These are phyloP conservation scores for Cladobotryum mycophilum DNA, from an alignment of 2,329 filamentous ascomycete species.

Conservation along the genomic window DNA sequence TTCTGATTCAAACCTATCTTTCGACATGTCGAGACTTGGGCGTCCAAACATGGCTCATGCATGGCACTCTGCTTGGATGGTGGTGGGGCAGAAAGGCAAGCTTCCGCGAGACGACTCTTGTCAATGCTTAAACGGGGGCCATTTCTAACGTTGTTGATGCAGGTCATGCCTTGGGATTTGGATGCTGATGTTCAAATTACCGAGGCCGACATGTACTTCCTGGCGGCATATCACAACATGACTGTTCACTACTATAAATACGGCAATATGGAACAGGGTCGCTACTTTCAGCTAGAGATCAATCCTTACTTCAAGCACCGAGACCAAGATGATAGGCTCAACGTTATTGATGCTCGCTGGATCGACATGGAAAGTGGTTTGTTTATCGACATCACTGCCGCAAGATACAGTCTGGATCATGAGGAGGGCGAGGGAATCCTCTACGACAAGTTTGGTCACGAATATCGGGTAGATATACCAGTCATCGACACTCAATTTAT, in stretches of 20 bases:
- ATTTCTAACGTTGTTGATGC: neutral
- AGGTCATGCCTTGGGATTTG: constrained; percentile 71
- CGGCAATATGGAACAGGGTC: constrained; percentile 30
- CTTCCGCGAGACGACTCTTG: neutral
- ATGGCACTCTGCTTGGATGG: constrained; percentile 80
- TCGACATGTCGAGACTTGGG: constrained; percentile 58
- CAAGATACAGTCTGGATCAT: constrained; percentile 42
- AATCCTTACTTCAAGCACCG: constrained; percentile 38
- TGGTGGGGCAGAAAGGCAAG: constrained; percentile 65
- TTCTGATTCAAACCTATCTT: constrained; percentile 67
- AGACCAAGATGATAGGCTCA: constrained; percentile 31
- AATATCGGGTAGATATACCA: constrained; percentile 35
- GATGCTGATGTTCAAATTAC: constrained; percentile 72
- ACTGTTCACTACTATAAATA: constrained; percentile 39
- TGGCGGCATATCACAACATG: constrained; percentile 63
- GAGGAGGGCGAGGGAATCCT: constrained; percentile 38
- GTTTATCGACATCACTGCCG: constrained; percentile 47
- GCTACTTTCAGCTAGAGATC: constrained; percentile 43
- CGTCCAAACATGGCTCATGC: constrained; percentile 76
- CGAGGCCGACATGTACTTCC: constrained; percentile 56
- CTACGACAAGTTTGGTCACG: constrained; percentile 45
- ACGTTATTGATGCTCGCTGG: constrained; percentile 44
- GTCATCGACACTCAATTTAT: neutral
- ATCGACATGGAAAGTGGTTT: constrained; percentile 41
- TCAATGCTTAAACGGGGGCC: too few relatives aligned